Evolutionary conservation across 1,284 basidiomycete species (phyloP), one percentile per base, ranked within the genome.

Genomic region (Paramarasmius palmivorus): DNA sequence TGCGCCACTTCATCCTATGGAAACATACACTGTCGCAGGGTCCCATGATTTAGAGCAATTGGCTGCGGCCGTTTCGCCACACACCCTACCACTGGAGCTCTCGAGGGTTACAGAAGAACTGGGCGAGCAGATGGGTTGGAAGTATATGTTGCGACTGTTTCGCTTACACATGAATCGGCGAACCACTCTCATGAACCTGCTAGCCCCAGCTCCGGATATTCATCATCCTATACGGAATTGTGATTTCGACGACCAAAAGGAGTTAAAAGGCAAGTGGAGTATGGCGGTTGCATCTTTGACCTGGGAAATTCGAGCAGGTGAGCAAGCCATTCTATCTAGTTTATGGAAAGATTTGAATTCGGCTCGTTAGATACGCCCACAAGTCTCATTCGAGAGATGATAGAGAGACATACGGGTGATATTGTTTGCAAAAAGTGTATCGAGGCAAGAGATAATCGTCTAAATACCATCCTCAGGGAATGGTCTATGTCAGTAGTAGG

Each of bases 21-120:
- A 74, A 14, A 53, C 78, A 0, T 81, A 79, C 59, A 62, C 71
- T 0, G 63, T 80, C 3, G 77, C 75, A 1, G 76, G 71, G 1
- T 61, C 67, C 38, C 68, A 73, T 56, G 57, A 66, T 32, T 61
- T 78, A 9, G 57, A 70, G 23, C 65, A 70, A 0, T 66, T 81
- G 10, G 77, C 77, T 0, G 66, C 72, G 1, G 59, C 63, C 8
- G 65, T 71, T 0, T 78, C 76, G 0, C 65, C 71, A 2, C 72
- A 77, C 57, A 68, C 78, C 2, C 66, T 80, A 7, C 70, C 70
- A 1, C 67, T 67, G 38, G 60, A 70, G 2, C 65, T 79, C 3
- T 63, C 70, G 2, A 65, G 60, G 1, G 64, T 81, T 39, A 69
- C 68, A 2, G 78, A 81, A 57, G 67, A 69, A 8, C 57, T 69